A percentile compares a stretch with the other conserved stretches of the same genome.
Conservation (phyloP, 225 moss, liverwort and hornwort genomes). For the Asterella californica region DNA sequence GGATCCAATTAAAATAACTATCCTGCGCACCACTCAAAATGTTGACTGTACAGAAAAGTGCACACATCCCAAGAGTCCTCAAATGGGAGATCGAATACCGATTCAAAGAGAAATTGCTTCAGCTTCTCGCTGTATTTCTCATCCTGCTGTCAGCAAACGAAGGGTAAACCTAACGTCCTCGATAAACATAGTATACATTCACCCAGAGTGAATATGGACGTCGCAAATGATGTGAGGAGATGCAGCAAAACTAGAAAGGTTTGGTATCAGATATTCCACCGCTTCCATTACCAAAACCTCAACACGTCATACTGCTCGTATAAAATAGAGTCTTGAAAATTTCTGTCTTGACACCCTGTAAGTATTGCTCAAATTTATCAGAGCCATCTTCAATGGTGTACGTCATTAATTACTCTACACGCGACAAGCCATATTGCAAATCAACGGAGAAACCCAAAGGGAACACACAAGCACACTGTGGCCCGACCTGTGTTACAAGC, state of each 20-base stretch:
- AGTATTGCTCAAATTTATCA: not conserved
- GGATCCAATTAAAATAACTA: not conserved
- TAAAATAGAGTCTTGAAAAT: not conserved
- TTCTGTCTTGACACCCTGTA: not conserved
- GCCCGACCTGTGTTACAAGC: not conserved
- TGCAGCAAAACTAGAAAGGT: no score
- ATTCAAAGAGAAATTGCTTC: not conserved
- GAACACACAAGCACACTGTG: not conserved
- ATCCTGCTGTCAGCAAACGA: not conserved
- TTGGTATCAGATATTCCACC: not conserved
- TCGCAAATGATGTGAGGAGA: not conserved
- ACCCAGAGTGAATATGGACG: not conserved
- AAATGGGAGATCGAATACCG: not conserved
- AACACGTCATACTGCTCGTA: not conserved
- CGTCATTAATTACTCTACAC: accelerated
- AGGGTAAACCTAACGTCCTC: no score
- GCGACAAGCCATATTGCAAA: not conserved
- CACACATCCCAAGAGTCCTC: not conserved
- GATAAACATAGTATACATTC: no score
- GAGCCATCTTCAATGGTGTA: not conserved
- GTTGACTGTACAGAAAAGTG: not conserved
- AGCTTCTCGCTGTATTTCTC: not conserved
- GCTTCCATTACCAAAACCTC: not conserved
- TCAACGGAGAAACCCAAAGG: not conserved
- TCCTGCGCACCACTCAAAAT: not conserved